Base-by-base conservation (phyloP, 148 eudicot species). In the Camellia sinensis region DNA sequence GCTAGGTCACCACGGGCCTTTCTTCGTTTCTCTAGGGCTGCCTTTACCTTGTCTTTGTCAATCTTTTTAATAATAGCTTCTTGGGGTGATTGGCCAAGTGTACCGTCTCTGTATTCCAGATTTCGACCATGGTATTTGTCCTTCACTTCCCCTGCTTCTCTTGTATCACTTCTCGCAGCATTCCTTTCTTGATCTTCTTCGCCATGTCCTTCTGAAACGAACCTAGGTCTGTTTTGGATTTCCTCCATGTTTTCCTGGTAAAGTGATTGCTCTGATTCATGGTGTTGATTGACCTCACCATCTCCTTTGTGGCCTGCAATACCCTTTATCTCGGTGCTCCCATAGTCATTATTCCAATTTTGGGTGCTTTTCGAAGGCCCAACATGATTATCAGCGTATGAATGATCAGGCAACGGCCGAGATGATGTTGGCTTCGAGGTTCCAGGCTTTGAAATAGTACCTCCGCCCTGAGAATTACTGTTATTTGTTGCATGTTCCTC, bases 1-100 rank as follows among this genome's bases (percentile, higher is more conserved):
- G 89, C 64, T 14, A 80, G 62, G 61, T 92, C 98, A 15, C 87
- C 88, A 52, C 90, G 92, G 0, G 93, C 86, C 80, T 94, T 96
- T 87, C 84, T 91, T 83, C 92, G 83, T 79, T 92, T 93, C 81
- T 86, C 97, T 4, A 93, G 82, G 19, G 89, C 82, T 61, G 97
- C 98, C 83, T 91, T 96, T 65, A 94, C 77, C 86, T 90, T 96
- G 87, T 94, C 94, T 75, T 86, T 89, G 87, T 92, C 98, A 18
- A 92, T 84, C 88, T 84, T 91, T 73, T 86, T 92, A 4, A 83
- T 92, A 4, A 83, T 77, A 52, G 83, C 85, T 56, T 89, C 94
- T 63, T 89, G 88, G 52, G 98, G 97, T 15, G 95, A 91, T 78
- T 89, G 93, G 40, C 84, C 82, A 62, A 80, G 83, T 75, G 82